phyloP scores from a whole-genome alignment of 768 basidiomycete species.

The Podaxis sp. region DNA sequence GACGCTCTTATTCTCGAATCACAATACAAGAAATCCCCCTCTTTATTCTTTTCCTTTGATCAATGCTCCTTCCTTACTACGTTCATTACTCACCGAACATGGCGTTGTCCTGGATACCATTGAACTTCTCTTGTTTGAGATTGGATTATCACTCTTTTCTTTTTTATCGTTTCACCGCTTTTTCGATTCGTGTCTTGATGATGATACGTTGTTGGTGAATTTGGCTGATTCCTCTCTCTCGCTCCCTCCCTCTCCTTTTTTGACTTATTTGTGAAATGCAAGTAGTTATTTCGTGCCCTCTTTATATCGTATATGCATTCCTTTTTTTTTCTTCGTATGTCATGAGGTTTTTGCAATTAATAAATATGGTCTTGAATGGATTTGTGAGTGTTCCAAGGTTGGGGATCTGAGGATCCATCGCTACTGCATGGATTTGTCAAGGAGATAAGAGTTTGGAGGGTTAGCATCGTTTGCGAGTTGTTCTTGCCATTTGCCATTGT shows the following conservation, averaged over 20 bases:
- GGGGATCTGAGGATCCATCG: no score
- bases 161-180: not conserved
- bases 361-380: not conserved
- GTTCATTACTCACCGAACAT: constrained; percentile 6
- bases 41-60: not conserved
- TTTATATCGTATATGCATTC: not conserved
- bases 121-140: not conserved
- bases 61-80: not conserved
- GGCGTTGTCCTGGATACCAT: constrained; percentile 8
- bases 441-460: no score
- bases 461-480: no score
- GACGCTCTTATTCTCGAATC: not conserved
- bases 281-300: not conserved
- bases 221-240: not conserved
- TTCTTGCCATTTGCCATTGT: no score
- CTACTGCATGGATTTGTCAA: no score
- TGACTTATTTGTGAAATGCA: not conserved
- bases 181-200: not conserved
- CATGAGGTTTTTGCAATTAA: not conserved
- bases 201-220: not conserved
- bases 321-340: not conserved
- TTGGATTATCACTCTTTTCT: not conserved
- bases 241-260: not conserved
- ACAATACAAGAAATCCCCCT: not conserved
- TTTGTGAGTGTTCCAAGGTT: no score